Conservation (phyloP, 2,329 filamentous ascomycete genomes). For the Westerdykella aurantiaca region DNA sequence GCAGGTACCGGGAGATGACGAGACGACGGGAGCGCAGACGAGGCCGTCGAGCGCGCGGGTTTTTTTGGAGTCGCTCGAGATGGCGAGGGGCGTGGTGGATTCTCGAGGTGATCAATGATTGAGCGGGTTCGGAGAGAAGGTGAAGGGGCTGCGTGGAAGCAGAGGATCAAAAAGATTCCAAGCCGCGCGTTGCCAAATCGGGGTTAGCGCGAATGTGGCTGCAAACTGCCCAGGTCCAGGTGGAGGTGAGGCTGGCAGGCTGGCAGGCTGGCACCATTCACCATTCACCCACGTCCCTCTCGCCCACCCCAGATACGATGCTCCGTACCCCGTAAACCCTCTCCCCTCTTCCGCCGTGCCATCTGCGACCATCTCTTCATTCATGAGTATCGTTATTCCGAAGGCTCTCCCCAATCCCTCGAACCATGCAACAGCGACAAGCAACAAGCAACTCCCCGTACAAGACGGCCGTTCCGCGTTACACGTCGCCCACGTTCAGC, state of each 20-base stretch:
- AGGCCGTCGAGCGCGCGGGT: not conserved
- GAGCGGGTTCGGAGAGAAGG: not conserved
- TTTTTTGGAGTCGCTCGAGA: not conserved
- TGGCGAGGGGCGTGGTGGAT: not conserved
- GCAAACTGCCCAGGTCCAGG: not conserved
- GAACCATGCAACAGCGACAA: not conserved
- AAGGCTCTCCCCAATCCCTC: not conserved
- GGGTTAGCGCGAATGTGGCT: not conserved
- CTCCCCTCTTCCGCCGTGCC: no score
- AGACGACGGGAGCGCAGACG: no score
- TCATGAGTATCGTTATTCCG: not conserved
- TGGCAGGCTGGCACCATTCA: not conserved
- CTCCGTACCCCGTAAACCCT: no score
- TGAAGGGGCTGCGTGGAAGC: not conserved
- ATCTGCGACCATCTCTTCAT: not conserved
- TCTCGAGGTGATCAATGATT: no score
- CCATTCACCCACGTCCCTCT: not conserved
- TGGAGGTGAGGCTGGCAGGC: not conserved
- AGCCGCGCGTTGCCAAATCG: not conserved
- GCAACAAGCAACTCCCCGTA: no score
- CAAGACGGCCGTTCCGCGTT: conserved; percentile 1
- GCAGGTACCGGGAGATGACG: no score
- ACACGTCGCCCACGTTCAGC: conserved; percentile 4
- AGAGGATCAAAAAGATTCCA: not conserved
- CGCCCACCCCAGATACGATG: no score